These are phyloP conservation scores for Alternaria brassicicola DNA, from an alignment of 2,329 filamentous ascomycete genomes.

Conservation along the genomic window DNA sequence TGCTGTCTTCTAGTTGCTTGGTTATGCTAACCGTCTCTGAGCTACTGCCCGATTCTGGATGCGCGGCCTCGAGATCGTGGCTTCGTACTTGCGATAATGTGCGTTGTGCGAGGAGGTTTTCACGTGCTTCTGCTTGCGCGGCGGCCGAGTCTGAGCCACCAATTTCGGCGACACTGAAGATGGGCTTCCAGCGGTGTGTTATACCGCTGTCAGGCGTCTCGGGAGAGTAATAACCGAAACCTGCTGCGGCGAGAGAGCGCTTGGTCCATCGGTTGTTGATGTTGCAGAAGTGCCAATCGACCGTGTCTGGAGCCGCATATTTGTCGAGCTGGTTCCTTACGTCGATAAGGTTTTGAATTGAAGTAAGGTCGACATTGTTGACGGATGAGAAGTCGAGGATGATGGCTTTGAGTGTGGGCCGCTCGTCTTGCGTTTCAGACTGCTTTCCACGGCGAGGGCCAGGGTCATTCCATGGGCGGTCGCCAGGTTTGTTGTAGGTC, in stretches of 20 bases:
- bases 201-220: constrained; percentile 58
- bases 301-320: constrained; percentile 79
- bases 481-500: constrained; percentile 62
- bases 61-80: constrained; percentile 24
- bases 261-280: constrained; percentile 96
- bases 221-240: constrained; percentile 81
- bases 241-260: constrained; percentile 84
- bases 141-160: constrained; percentile 76
- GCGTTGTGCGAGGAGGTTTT: constrained; percentile 56
- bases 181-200: constrained; percentile 79
- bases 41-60: constrained; percentile 19
- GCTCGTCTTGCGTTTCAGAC: constrained; percentile 50
- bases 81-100: constrained; percentile 58
- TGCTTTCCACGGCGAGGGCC: constrained; percentile 68
- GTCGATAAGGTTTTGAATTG: constrained; percentile 90
- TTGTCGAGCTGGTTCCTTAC: constrained; percentile 92
- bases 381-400: constrained; percentile 94
- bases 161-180: constrained; percentile 92
- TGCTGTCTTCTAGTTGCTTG: constrained; percentile 40
- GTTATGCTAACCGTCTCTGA: constrained; percentile 39
- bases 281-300: constrained; percentile 94
- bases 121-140: constrained; percentile 69
- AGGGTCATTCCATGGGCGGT: constrained; percentile 95
- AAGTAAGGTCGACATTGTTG: constrained; percentile 93
- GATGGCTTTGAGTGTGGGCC: constrained; percentile 80